These are phyloP conservation scores for Casuarina equisetifolia DNA, from an alignment of 306 rosid genomes.

Conservation along the genomic window DNA sequence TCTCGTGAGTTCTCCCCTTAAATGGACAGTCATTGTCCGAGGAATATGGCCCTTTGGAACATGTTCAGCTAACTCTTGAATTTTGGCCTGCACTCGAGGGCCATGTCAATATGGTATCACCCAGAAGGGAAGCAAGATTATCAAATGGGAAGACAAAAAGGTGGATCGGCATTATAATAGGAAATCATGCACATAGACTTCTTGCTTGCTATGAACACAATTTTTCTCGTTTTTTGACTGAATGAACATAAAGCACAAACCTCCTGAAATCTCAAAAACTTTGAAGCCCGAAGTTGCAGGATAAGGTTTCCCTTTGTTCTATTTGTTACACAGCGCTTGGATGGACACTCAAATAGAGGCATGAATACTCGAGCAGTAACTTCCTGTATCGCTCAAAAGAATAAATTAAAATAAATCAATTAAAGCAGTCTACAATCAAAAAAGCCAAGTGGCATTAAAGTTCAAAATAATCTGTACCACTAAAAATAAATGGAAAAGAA, in stretches of 20 bases:
- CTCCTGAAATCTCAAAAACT: constrained; percentile 98
- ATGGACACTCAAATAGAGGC: constrained; percentile 93
- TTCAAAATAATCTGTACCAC: constrained; percentile 3
- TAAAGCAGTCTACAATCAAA: constrained; percentile 22
- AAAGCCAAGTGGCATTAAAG: constrained; percentile 9
- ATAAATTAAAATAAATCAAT: constrained; percentile 4
- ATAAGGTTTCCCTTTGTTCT: constrained; percentile 74
- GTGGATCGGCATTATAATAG: constrained; percentile 7
- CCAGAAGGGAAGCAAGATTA: constrained; percentile 5
- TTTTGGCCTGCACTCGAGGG: constrained; percentile 77
- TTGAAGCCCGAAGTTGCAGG: constrained; percentile 94
- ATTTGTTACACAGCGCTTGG: constrained; percentile 69
- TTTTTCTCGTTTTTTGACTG: constrained; percentile 7
- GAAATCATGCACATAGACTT: constrained; percentile 5
- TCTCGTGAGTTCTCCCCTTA: constrained; percentile 98
- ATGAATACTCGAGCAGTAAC: constrained; percentile 94
- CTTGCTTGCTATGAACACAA: constrained; percentile 8
- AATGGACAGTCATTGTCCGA: constrained; percentile 89
- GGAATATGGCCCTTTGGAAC: constrained; percentile 99
- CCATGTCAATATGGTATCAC: constrained; percentile 15
- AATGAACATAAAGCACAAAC: constrained; percentile 36
- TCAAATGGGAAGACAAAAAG: constrained; percentile 10
- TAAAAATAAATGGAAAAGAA: not conserved
- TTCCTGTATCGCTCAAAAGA: constrained; percentile 58
- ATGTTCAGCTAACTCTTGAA: constrained; percentile 95